Evolutionary conservation across 78 protist species (phyloP).

Genomic region (Dictyostelium intermedium): DNA sequence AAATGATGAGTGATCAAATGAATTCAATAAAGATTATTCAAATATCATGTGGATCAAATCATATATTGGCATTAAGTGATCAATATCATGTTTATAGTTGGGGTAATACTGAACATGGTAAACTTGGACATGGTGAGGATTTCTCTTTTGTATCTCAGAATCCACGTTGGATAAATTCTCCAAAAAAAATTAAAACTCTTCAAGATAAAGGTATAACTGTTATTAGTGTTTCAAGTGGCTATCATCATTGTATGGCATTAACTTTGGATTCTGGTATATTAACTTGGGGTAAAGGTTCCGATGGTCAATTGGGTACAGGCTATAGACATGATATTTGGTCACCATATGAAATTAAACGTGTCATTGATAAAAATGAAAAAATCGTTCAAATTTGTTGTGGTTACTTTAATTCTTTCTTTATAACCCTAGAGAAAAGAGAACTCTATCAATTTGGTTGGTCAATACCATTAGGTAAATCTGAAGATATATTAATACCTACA

Average conservation of each 20-base stretch:
- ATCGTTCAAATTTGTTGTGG: conserved; percentile 34
- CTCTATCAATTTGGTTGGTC: conserved; percentile 46
- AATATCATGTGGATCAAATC: conserved; percentile 47
- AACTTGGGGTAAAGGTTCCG: conserved; percentile 41
- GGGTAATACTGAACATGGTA: conserved; percentile 15
- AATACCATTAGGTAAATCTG: conserved; percentile 10
- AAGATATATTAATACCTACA: conserved; percentile 13
- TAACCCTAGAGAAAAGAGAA: not conserved
- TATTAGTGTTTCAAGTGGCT: conserved; percentile 15
- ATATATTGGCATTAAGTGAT: not conserved
- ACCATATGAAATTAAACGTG: not conserved
- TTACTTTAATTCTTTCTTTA: not conserved
- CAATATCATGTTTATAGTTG: conserved; percentile 11
- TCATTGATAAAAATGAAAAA: not conserved
- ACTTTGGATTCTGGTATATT: not conserved
- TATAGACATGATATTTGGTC: not conserved
- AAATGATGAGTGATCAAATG: not conserved
- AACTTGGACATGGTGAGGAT: conserved; percentile 15
- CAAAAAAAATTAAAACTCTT: not conserved
- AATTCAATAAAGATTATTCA: not conserved
- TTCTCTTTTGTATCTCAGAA: not conserved
- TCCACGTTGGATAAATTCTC: not conserved
- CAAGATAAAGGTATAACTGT: not conserved
- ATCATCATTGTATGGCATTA: conserved; percentile 22
- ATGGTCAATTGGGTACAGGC: conserved; percentile 53